phyloP scores from a whole-genome alignment of 352 stramenopile genomes.

The Peronosclerospora sorghi region DNA sequence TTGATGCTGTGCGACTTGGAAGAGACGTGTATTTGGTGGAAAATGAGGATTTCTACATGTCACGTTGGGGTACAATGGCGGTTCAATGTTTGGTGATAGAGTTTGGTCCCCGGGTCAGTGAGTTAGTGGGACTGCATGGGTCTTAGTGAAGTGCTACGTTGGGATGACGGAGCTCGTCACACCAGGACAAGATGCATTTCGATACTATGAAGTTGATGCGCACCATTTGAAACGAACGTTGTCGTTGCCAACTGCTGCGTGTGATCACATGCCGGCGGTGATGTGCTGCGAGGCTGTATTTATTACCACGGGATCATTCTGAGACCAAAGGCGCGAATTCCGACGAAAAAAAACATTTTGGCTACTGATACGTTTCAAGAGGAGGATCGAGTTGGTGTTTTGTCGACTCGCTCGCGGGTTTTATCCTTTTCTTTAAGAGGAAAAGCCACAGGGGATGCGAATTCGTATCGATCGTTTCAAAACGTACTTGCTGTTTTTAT shows the following conservation, averaged over 20 bases:
- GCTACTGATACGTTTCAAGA: slow-evolving; percentile 37
- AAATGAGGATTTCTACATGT: slow-evolving; percentile 17
- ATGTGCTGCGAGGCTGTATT: slow-evolving; percentile 63
- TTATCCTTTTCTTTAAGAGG: slow-evolving; percentile 42
- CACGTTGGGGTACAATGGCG: slow-evolving; percentile 31
- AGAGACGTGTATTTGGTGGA: slow-evolving; percentile 31
- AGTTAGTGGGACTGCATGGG: slow-evolving; percentile 66
- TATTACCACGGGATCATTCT: slow-evolving; percentile 57
- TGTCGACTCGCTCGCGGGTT: slow-evolving; percentile 42
- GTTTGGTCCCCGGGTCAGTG: slow-evolving; percentile 22
- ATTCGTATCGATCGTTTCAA: slow-evolving; percentile 31
- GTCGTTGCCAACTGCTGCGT: slow-evolving; percentile 38
- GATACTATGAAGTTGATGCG: slow-evolving; percentile 30
- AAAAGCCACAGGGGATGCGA: slow-evolving; percentile 21
- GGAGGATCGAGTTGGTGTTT: slow-evolving; percentile 44
- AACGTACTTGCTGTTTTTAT: slow-evolving; percentile 46
- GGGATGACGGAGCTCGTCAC: slow-evolving; percentile 31
- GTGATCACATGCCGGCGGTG: slow-evolving; percentile 56
- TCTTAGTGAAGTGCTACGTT: slow-evolving; percentile 49
- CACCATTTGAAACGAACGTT: slow-evolving; percentile 32
- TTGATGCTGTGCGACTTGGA: slow-evolving; percentile 28
- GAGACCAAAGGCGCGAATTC: slow-evolving; percentile 35
- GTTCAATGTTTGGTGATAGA: slow-evolving; percentile 43
- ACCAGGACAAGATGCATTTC: slow-evolving; percentile 23
- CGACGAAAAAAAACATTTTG: slow-evolving; percentile 28